These are phyloP conservation scores for Purpureocillium lavendulum DNA, from an alignment of 2,329 filamentous ascomycete genomes.

Conservation along the genomic window DNA sequence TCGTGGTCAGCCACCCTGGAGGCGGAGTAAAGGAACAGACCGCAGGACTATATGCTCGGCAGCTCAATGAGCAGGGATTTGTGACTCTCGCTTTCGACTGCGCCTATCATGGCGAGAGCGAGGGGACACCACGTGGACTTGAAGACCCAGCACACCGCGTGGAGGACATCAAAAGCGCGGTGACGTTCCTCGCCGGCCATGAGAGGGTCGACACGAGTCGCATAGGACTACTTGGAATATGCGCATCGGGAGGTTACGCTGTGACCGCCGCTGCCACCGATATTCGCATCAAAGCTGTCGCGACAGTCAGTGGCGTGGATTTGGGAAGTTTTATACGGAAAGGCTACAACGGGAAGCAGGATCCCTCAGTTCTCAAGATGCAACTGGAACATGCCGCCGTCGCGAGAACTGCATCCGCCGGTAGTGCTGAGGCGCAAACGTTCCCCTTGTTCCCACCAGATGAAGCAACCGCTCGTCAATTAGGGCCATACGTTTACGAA, in stretches of 20 bases:
- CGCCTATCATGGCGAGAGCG: constrained; percentile 26
- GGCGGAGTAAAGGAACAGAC: constrained; percentile 26
- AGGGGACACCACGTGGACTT: constrained; percentile 23
- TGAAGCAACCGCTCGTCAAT: too few relatives aligned
- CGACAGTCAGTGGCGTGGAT: constrained; percentile 14
- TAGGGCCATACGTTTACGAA: constrained; percentile 2
- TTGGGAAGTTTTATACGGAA: constrained; percentile 4
- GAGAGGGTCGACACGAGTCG: constrained; percentile 18
- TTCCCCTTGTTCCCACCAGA: too few relatives aligned
- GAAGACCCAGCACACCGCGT: constrained; percentile 28
- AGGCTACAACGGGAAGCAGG: constrained; percentile 1
- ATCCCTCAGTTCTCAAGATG: constrained; percentile 2
- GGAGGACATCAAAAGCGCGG: constrained; percentile 24
- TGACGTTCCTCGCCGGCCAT: constrained; percentile 21
- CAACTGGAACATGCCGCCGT: constrained; percentile 1
- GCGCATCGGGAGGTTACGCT: constrained; percentile 24
- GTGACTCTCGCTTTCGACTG: constrained; percentile 25
- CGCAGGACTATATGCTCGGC: constrained; percentile 19
- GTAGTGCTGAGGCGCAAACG: too few relatives aligned
- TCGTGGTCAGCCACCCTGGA: constrained; percentile 24
- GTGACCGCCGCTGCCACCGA: constrained; percentile 25
- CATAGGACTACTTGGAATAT: constrained; percentile 18
- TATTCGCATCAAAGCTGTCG: constrained; percentile 27
- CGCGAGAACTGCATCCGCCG: neutral
- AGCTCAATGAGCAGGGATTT: constrained; percentile 22